These are phyloP conservation scores for Apiospora arundinis DNA, from an alignment of 2,329 filamentous ascomycete species.

Conservation along the genomic window DNA sequence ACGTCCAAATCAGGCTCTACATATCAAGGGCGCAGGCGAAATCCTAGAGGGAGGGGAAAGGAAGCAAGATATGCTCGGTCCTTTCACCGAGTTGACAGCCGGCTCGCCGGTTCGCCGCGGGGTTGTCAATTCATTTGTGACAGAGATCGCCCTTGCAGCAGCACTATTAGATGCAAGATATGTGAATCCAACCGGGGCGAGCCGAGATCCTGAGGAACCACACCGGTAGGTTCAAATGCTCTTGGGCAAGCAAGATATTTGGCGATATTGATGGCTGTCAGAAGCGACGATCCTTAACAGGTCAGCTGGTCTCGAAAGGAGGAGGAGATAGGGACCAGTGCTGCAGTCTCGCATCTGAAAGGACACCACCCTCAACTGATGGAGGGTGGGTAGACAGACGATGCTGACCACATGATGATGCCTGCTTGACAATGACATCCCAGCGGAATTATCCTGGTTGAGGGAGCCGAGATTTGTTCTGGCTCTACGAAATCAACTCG, in stretches of 20 bases:
- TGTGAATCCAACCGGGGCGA: slow-evolving; percentile 9
- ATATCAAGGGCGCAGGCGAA: background rate
- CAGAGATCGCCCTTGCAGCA: slow-evolving; percentile 12
- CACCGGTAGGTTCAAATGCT: background rate
- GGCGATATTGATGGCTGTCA: background rate
- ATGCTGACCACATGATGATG: background rate
- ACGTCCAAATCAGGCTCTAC: background rate
- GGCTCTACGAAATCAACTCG: background rate
- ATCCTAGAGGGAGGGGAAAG: background rate
- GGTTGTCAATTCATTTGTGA: background rate
- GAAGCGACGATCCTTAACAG: background rate
- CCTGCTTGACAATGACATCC: background rate
- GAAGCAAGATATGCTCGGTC: background rate
- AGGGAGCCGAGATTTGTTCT: background rate
- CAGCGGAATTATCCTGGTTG: background rate
- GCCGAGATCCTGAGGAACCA: slow-evolving; percentile 6
- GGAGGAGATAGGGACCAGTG: background rate
- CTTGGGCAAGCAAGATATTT: background rate
- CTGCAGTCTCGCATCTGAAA: background rate
- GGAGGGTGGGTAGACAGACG: background rate
- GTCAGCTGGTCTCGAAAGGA: background rate
- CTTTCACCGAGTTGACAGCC: background rate
- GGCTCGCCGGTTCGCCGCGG: background rate
- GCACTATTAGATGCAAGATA: slow-evolving; percentile 8
- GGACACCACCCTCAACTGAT: background rate